Conservation (phyloP, 257 asterid species). For the Lycium barbarum region DNA sequence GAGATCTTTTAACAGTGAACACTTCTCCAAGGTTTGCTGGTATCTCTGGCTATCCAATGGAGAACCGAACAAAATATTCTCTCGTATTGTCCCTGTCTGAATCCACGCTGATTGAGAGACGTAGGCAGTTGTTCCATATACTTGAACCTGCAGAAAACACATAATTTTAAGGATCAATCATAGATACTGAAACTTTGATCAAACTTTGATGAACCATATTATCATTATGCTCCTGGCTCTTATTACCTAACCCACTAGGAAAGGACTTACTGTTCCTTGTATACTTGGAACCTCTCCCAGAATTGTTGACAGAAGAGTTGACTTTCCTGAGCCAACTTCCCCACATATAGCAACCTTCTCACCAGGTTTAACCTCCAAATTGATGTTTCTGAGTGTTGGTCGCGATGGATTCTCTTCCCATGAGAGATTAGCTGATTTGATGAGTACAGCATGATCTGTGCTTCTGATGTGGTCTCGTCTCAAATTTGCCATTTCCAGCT, state of each 20-base stretch:
- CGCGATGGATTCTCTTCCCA: slow-evolving; percentile 63
- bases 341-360: slow-evolving; percentile 92
- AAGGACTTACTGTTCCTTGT: slow-evolving; percentile 52
- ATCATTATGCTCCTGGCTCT: slow-evolving; percentile 15
- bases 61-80: slow-evolving; percentile 79
- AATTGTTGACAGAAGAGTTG: slow-evolving; percentile 76
- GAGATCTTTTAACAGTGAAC: slow-evolving; percentile 78
- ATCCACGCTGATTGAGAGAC: slow-evolving; percentile 91
- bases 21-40: slow-evolving; percentile 72
- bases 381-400: slow-evolving; percentile 66
- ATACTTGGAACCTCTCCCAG: slow-evolving; percentile 79
- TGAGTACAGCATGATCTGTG: slow-evolving; percentile 61
- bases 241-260: slow-evolving; percentile 18
- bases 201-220: background rate
- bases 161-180: background rate
- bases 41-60: slow-evolving; percentile 61
- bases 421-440: slow-evolving; percentile 64
- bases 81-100: slow-evolving; percentile 84
- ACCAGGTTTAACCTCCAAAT: slow-evolving; percentile 60
- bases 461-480: slow-evolving; percentile 54
- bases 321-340: slow-evolving; percentile 86
- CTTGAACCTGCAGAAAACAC: slow-evolving; percentile 37
- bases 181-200: background rate
- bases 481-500: slow-evolving; percentile 53
- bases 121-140: slow-evolving; percentile 71